Evolutionary conservation across 2,329 filamentous ascomycete genomes (phyloP).

Genomic region (Talaromyces marneffei): DNA sequence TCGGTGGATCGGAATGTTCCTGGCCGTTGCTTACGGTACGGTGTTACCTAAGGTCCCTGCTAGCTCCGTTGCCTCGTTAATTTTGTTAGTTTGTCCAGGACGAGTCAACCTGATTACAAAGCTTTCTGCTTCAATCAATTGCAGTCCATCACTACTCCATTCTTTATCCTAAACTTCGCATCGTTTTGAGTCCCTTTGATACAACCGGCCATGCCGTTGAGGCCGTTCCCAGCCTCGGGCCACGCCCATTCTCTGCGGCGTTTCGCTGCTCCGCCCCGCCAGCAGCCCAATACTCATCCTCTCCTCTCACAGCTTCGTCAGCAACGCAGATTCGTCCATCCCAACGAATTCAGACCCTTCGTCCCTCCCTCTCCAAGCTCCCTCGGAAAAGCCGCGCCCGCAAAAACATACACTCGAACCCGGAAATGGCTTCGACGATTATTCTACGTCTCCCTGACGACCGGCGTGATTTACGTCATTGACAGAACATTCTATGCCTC

Average conservation of each 20-base stretch:
- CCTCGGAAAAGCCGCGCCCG: constrained; percentile 64
- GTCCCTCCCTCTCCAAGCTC: constrained; percentile 72
- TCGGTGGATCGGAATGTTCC: constrained; percentile 2
- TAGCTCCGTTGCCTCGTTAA: too few species aligned
- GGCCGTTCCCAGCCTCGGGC: neutral
- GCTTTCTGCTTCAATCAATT: neutral
- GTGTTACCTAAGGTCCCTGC: too few species aligned
- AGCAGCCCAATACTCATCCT: too few species aligned
- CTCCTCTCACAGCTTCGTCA: constrained; percentile 11
- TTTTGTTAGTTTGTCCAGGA: neutral
- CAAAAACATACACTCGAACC: constrained; percentile 64
- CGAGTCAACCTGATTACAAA: neutral
- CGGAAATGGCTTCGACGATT: constrained; percentile 74
- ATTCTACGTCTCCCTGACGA: constrained; percentile 53
- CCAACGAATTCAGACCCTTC: constrained; percentile 56
- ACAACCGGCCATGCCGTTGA: constrained; percentile 4
- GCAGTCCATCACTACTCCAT: neutral
- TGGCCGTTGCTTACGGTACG: too few species aligned
- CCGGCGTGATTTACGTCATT: constrained; percentile 59
- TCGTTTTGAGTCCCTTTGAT: neutral
- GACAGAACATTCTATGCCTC: constrained; percentile 75
- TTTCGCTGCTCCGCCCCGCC: neutral
- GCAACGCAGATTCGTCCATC: constrained; percentile 26
- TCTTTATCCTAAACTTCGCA: neutral
- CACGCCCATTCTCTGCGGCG: constrained; percentile 8